These are phyloP conservation scores for Neodidymelliopsis sp. DNA, from an alignment of 2,329 filamentous ascomycete species.

Conservation along the genomic window DNA sequence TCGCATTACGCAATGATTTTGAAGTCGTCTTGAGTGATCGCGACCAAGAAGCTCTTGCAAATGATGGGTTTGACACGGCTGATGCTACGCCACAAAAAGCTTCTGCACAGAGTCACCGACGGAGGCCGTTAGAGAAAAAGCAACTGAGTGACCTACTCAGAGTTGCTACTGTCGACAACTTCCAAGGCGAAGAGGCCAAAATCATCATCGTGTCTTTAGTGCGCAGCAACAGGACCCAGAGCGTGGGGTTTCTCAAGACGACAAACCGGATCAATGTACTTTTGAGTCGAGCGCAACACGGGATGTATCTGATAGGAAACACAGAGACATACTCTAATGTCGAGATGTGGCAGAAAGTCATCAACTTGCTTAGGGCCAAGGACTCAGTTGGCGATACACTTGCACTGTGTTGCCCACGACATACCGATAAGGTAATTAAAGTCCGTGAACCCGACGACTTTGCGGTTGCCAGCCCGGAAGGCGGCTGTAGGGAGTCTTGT, in stretches of 20 bases:
- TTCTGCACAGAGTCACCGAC: slow-evolving; percentile 9
- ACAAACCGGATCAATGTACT: slow-evolving; percentile 75
- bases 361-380: slow-evolving; percentile 56
- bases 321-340: slow-evolving; percentile 63
- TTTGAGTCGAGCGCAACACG: slow-evolving; percentile 70
- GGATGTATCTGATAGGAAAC: slow-evolving; percentile 76
- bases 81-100: neutral
- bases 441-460: slow-evolving; percentile 42
- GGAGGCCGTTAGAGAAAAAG: slow-evolving; percentile 31
- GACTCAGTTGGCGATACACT: slow-evolving; percentile 28
- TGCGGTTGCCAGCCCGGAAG: slow-evolving; percentile 35
- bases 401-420: slow-evolving; percentile 39
- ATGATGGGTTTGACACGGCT: slow-evolving; percentile 29
- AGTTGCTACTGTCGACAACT: slow-evolving; percentile 75
- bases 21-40: slow-evolving; percentile 70
- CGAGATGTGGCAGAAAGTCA: slow-evolving; percentile 69
- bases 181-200: slow-evolving; percentile 79
- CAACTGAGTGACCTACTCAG: slow-evolving; percentile 30
- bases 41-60: slow-evolving; percentile 63
- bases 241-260: slow-evolving; percentile 71
- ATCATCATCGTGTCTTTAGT: slow-evolving; percentile 75
- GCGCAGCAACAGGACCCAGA: slow-evolving; percentile 67
- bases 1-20: slow-evolving; percentile 57
- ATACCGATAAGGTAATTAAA: slow-evolving; percentile 33
- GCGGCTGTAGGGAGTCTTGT: slow-evolving; percentile 39